phyloP scores from a whole-genome alignment of 768 basidiomycete genomes.

The Podaxis carcinomalis region DNA sequence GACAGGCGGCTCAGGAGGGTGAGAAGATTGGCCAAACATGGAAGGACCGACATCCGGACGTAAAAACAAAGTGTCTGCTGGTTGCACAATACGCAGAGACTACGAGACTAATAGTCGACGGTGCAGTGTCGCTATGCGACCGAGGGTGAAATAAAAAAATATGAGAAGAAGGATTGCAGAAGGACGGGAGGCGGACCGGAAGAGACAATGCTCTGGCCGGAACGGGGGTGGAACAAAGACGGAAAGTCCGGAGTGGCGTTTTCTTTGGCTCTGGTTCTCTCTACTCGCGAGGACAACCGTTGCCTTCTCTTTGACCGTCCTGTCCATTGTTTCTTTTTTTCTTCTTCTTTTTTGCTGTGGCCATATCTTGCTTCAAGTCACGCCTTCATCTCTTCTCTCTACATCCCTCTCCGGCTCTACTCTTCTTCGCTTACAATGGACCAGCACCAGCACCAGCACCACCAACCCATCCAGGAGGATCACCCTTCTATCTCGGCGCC shows the following conservation, averaged over 20 bases:
- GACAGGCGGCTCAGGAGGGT: background rate
- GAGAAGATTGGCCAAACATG: constrained; percentile 7
- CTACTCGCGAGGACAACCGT: constrained; percentile 16
- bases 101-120: background rate
- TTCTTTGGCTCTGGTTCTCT: constrained; percentile 15
- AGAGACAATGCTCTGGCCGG: constrained; percentile 15
- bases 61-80: background rate
- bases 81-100: background rate
- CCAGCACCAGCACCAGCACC: constrained; percentile 33
- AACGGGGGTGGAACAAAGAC: constrained; percentile 14
- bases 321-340: constrained; percentile 28
- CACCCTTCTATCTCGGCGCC: constrained; percentile 35
- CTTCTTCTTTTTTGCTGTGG: constrained; percentile 28
- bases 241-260: constrained; percentile 23
- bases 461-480: constrained; percentile 46
- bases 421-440: constrained; percentile 38
- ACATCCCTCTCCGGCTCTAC: constrained; percentile 26
- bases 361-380: constrained; percentile 20
- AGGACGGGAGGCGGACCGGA: constrained; percentile 1
- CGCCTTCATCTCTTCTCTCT: constrained; percentile 1
- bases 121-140: background rate
- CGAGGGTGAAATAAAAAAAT: background rate
- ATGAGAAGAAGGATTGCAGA: too few species aligned
- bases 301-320: constrained; percentile 18
- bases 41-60: background rate